phyloP scores from a whole-genome alignment of 228 moss, liverwort and hornwort genomes.

The Sphagnum fallax region DNA sequence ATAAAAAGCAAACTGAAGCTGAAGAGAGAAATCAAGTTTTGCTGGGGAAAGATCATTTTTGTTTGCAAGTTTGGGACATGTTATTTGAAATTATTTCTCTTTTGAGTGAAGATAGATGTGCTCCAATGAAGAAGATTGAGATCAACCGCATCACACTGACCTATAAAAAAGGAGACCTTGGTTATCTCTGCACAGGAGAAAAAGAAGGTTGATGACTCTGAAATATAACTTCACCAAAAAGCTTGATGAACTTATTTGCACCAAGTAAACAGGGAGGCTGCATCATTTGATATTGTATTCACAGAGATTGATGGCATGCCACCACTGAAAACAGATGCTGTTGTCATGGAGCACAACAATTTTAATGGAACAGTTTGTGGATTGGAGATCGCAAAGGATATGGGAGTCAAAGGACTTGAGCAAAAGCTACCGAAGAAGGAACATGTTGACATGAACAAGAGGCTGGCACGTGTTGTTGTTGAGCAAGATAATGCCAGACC shows the following conservation, averaged over 20 bases:
- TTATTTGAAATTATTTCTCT: too few relatives aligned
- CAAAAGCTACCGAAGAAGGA: slow-evolving; percentile 2
- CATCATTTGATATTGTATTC: background rate
- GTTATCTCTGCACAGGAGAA: background rate
- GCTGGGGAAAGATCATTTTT: background rate
- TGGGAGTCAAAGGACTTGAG: background rate
- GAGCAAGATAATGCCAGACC: slow-evolving; percentile 1
- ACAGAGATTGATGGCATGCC: background rate
- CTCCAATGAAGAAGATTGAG: too few relatives aligned
- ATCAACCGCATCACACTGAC: too few relatives aligned
- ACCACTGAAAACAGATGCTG: background rate
- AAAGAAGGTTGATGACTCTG: background rate
- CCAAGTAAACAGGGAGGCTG: background rate
- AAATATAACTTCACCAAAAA: slow-evolving; percentile 4
- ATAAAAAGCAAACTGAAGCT: too few relatives aligned
- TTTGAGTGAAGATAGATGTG: too few relatives aligned
- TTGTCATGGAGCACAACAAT: slow-evolving; percentile 1
- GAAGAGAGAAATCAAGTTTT: background rate
- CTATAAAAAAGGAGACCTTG: background rate
- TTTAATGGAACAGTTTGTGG: slow-evolving; percentile 1
- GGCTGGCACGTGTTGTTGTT: slow-evolving; percentile 2
- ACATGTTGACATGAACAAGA: background rate
- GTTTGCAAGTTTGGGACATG: too few relatives aligned
- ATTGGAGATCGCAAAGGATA: background rate
- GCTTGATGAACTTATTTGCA: slow-evolving; percentile 7